Percentiles rank a stretch among this genome's conserved stretches.
phyloP scores from a whole-genome alignment of 805 yeast genomes.

The Kodamaea kakaduensis region DNA sequence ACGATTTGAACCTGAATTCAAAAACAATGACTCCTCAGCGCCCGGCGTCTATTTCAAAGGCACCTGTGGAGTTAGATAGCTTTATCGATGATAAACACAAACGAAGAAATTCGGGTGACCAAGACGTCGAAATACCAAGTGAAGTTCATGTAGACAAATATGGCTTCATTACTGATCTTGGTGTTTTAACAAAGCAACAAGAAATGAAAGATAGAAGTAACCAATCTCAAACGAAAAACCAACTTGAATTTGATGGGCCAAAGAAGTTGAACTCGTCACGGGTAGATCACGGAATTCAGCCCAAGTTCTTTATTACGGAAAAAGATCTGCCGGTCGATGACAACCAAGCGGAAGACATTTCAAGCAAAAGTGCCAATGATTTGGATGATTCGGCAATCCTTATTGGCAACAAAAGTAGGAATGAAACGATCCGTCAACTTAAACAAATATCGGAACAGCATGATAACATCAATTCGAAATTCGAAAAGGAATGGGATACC shows the following conservation, averaged over 20 bases:
- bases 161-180: conserved; percentile 41
- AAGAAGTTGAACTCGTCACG: too few relatives aligned
- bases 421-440: conserved; percentile 24
- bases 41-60: conserved; percentile 12
- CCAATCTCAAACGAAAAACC: not conserved
- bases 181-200: not conserved
- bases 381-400: conserved; percentile 11
- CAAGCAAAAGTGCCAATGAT: too few relatives aligned
- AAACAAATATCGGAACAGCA: conserved; percentile 40
- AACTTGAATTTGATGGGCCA: too few relatives aligned
- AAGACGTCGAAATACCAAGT: not conserved
- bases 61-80: conserved; percentile 44
- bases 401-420: conserved; percentile 12
- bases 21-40: not conserved
- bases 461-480: conserved; percentile 38
- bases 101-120: conserved; percentile 3
- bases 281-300: conserved; percentile 7
- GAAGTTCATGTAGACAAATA: conserved; percentile 39
- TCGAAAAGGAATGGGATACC: conserved; percentile 43
- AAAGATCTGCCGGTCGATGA: too few relatives aligned
- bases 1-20: conserved; percentile 4
- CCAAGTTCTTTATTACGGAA: conserved; percentile 15
- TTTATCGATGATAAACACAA: conserved; percentile 10
- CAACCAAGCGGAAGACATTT: too few relatives aligned
- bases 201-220: too few relatives aligned